Evolutionary conservation across 2,329 filamentous ascomycete species (phyloP).

Genomic region (Trichoderma sp.): DNA sequence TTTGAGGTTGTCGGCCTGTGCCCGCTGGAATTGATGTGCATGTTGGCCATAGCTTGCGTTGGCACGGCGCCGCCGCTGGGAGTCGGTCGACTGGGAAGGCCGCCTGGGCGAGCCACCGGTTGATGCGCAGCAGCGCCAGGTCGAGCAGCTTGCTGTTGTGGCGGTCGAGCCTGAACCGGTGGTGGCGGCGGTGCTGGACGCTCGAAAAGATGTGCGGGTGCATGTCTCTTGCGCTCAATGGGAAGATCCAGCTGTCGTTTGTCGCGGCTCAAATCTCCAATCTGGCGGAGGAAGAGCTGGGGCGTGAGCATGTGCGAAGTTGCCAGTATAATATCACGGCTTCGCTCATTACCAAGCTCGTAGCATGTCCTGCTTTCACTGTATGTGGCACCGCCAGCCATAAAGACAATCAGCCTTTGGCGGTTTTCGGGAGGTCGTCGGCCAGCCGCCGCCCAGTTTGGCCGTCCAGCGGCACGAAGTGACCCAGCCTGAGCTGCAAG

Average conservation of each 20-base stretch:
- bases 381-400: constrained; percentile 94
- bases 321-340: constrained; percentile 81
- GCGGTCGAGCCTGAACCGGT: constrained; percentile 42
- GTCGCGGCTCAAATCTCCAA: constrained; percentile 76
- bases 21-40: constrained; percentile 47
- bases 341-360: constrained; percentile 71
- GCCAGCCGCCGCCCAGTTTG: constrained; percentile 89
- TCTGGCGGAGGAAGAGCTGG: constrained; percentile 76
- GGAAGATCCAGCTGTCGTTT: constrained; percentile 78
- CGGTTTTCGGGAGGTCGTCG: constrained; percentile 73
- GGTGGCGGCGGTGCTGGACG: constrained; percentile 59
- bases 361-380: constrained; percentile 89
- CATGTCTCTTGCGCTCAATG: constrained; percentile 73
- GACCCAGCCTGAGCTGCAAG: constrained; percentile 66
- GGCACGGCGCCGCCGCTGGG: constrained; percentile 47
- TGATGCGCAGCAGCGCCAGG: constrained; percentile 29
- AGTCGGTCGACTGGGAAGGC: constrained; percentile 30
- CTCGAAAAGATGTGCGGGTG: constrained; percentile 85
- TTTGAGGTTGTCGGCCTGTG: constrained; percentile 12
- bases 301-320: constrained; percentile 94
- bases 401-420: constrained; percentile 89
- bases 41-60: constrained; percentile 55
- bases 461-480: constrained; percentile 84
- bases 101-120: constrained; percentile 30
- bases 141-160: constrained; percentile 21